Evolutionary conservation across 495 filamentous ascomycete genomes (phyloP).

Genomic region (Pyrenula massariospora): DNA sequence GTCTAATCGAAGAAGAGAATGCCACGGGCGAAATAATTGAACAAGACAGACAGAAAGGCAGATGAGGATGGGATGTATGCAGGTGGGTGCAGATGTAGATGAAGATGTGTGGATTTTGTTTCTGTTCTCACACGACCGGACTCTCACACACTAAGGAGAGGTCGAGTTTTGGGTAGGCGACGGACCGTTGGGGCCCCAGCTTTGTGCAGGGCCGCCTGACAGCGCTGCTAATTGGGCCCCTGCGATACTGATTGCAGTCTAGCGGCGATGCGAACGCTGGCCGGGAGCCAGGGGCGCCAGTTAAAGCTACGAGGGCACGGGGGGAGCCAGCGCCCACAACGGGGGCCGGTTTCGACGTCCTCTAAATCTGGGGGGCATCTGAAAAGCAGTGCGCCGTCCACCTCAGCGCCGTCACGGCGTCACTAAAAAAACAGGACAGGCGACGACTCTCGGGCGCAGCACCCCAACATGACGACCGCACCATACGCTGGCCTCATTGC

Average conservation of each 20-base stretch:
- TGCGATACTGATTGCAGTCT: background rate
- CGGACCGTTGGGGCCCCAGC: background rate
- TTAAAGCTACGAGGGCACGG: background rate
- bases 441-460: too few species aligned
- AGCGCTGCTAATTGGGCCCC: background rate
- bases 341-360: background rate
- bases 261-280: background rate
- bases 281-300: background rate
- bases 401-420: too few species aligned
- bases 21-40: too few species aligned
- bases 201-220: background rate
- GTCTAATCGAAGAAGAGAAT: background rate
- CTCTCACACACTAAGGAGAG: too few species aligned
- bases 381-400: background rate
- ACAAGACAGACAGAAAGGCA: too few species aligned
- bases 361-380: background rate
- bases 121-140: background rate
- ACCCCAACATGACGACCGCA: background rate
- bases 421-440: too few species aligned
- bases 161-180: background rate
- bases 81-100: too few species aligned
- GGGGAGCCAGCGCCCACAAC: background rate
- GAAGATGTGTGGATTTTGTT: too few species aligned
- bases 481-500: background rate
- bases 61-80: too few species aligned